Evolutionary conservation across 306 rosid species (phyloP).

Genomic region (Canavalia ensiformis): DNA sequence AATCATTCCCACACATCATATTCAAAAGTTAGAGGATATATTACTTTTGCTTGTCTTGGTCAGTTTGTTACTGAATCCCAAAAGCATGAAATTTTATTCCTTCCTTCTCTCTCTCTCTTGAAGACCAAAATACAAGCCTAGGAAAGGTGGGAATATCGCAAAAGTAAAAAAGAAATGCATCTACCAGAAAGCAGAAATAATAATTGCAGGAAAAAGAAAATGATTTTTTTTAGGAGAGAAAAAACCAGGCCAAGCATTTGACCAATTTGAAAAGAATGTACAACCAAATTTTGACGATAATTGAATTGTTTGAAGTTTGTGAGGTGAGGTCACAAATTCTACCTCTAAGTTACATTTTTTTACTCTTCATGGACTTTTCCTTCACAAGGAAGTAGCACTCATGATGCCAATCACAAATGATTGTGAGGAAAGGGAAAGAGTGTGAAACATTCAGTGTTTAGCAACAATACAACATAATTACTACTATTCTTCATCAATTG

Average conservation of each 20-base stretch:
- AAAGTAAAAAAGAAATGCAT: not conserved
- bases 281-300: not conserved
- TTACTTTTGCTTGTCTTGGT: conserved; percentile 12
- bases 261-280: conserved; percentile 15
- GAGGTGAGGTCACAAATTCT: not conserved
- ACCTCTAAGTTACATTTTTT: not conserved
- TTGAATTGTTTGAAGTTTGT: conserved; percentile 16
- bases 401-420: not conserved
- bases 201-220: not conserved
- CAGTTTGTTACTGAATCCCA: not conserved
- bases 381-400: not conserved
- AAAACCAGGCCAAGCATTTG: not conserved
- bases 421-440: not conserved
- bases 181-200: not conserved
- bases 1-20: conserved; percentile 1
- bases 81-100: conserved; percentile 1
- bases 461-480: not conserved
- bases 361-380: not conserved
- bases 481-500: not conserved
- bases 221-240: not conserved
- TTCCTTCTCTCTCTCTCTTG: not conserved
- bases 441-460: not conserved
- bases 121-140: not conserved
- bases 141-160: not conserved
- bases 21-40: conserved; percentile 36